phyloP scores from a whole-genome alignment of 2,329 filamentous ascomycete genomes.

The Beauveria caledonica region DNA sequence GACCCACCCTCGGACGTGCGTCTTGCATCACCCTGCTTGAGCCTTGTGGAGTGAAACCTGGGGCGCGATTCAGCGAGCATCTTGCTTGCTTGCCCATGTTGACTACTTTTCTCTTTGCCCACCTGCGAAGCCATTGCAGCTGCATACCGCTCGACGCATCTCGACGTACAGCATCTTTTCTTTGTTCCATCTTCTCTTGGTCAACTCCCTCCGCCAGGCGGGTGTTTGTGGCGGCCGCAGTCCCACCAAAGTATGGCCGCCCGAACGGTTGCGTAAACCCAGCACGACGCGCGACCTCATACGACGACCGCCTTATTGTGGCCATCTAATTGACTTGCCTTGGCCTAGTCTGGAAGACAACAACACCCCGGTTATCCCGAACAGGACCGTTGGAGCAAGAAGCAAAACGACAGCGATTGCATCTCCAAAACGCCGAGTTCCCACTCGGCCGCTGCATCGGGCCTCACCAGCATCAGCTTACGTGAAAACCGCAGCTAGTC shows the following conservation, averaged over 20 bases:
- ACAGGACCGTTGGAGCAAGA: not conserved
- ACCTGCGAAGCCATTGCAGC: not conserved
- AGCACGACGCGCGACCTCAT: constrained; percentile 1
- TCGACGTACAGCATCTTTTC: not conserved
- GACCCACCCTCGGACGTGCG: constrained; percentile 7
- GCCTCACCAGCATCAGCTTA: constrained; percentile 7
- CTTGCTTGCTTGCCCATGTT: not conserved
- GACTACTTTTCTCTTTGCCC: not conserved
- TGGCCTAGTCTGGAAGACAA: constrained; percentile 1
- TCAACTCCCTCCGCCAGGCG: not conserved
- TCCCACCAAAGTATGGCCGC: constrained; percentile 3
- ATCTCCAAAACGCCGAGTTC: constrained; percentile 1
- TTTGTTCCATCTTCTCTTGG: not conserved
- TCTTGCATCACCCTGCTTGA: constrained; percentile 9
- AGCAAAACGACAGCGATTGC: not conserved
- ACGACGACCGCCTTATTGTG: not conserved
- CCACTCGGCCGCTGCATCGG: constrained; percentile 7
- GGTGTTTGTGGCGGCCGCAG: constrained; percentile 9
- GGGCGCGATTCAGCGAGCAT: not conserved
- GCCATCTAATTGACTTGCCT: not conserved
- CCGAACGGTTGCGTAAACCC: constrained; percentile 6
- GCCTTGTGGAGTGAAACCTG: constrained; percentile 6
- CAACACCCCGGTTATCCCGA: not conserved
- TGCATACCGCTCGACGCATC: not conserved
- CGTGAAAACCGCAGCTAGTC: constrained; percentile 2